Conservation (phyloP, 768 basidiomycete species). For the Lactarius vividus region DNA sequence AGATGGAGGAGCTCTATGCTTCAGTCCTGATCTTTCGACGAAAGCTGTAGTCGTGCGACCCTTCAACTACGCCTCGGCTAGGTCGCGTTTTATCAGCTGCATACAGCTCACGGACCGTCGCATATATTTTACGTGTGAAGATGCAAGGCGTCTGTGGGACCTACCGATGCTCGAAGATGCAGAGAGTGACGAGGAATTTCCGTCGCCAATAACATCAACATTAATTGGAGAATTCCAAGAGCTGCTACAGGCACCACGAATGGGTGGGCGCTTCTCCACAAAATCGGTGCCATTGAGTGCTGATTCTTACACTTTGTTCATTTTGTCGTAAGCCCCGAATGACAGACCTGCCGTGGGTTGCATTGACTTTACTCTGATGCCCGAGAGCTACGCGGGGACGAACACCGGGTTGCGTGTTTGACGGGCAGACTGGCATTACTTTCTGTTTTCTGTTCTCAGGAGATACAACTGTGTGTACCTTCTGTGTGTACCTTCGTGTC, state of each 20-base stretch:
- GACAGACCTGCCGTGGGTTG: conserved; percentile 7
- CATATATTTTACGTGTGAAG: not conserved
- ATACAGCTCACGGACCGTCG: not conserved
- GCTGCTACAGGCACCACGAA: not conserved
- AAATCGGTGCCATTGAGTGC: not conserved
- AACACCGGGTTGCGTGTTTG: too few species aligned
- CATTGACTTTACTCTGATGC: conserved; percentile 22
- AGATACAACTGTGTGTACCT: too few species aligned
- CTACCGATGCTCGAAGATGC: conserved; percentile 10
- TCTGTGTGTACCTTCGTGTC: too few species aligned
- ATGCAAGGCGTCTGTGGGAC: conserved; percentile 1
- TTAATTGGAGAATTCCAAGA: too few species aligned
- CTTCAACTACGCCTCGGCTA: not conserved
- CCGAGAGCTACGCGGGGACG: conserved; percentile 2
- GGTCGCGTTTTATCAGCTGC: not conserved
- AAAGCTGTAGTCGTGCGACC: not conserved
- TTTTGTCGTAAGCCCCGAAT: not conserved
- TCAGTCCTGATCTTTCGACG: not conserved
- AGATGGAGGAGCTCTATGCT: conserved; percentile 2
- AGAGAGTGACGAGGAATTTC: not conserved
- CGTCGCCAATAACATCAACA: not conserved
- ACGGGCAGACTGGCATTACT: too few species aligned
- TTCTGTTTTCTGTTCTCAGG: too few species aligned
- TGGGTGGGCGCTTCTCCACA: not conserved
- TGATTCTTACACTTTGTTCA: not conserved